A percentile compares a stretch with the other conserved stretches of the same genome.
These are phyloP conservation scores for Auriscalpium vulgare DNA, from an alignment of 768 basidiomycete genomes.

Conservation along the genomic window DNA sequence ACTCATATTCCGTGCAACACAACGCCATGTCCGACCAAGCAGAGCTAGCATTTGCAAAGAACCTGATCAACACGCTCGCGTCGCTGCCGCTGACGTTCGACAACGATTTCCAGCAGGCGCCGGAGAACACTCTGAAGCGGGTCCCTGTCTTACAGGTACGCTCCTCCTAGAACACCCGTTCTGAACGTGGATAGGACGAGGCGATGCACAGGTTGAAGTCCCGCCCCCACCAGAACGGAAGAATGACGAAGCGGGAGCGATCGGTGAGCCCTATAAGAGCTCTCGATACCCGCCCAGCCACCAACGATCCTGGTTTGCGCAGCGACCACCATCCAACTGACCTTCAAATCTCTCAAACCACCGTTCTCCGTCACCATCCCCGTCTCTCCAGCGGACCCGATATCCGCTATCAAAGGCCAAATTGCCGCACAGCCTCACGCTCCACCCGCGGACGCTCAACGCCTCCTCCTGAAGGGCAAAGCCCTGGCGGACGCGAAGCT, in stretches of 20 bases:
- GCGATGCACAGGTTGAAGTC: slow-evolving; percentile 40
- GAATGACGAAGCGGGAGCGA: slow-evolving; percentile 23
- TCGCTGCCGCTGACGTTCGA: slow-evolving; percentile 59
- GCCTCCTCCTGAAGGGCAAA: slow-evolving; percentile 91
- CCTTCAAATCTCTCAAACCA: slow-evolving; percentile 91
- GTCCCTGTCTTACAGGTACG: slow-evolving; percentile 65
- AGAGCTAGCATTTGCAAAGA: slow-evolving; percentile 57
- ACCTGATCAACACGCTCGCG: slow-evolving; percentile 54
- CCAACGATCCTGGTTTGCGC: slow-evolving; percentile 1
- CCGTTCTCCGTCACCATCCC: slow-evolving; percentile 64
- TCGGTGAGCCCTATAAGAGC: slow-evolving; percentile 19
- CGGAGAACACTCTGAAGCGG: slow-evolving; percentile 54
- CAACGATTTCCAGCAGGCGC: slow-evolving; percentile 73
- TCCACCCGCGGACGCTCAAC: slow-evolving; percentile 73
- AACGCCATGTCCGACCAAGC: slow-evolving; percentile 35
- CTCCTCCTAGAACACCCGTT: neutral
- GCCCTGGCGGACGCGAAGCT: slow-evolving; percentile 84
- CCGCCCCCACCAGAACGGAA: slow-evolving; percentile 54
- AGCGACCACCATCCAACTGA: slow-evolving; percentile 49
- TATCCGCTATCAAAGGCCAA: slow-evolving; percentile 70
- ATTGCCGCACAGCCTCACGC: slow-evolving; percentile 61
- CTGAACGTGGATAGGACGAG: neutral
- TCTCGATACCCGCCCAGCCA: neutral
- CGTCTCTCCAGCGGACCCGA: slow-evolving; percentile 75
- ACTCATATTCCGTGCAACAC: slow-evolving; percentile 11